These are phyloP conservation scores for Ustilago sp. DNA, from an alignment of 1,284 basidiomycete genomes.

Conservation along the genomic window DNA sequence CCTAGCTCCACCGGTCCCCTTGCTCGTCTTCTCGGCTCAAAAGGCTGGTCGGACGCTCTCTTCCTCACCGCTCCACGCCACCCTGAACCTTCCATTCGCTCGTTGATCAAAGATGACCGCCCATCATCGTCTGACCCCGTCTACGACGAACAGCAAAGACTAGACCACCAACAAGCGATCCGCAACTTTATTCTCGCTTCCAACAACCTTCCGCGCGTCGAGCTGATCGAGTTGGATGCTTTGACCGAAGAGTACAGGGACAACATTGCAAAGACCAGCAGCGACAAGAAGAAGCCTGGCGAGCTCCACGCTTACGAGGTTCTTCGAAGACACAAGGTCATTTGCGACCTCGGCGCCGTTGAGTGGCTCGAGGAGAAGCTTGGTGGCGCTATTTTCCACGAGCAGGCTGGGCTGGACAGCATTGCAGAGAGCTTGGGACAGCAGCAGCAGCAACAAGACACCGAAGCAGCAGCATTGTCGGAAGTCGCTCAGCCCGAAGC, in stretches of 20 bases:
- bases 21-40: conserved; percentile 53
- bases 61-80: conserved; percentile 66
- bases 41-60: conserved; percentile 62
- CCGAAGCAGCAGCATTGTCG: not conserved
- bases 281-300: conserved; percentile 66
- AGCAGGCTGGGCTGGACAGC: conserved; percentile 31
- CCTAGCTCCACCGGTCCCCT: conserved; percentile 61
- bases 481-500: conserved; percentile 5
- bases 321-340: conserved; percentile 57
- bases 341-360: conserved; percentile 68
- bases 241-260: conserved; percentile 54
- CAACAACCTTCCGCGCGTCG: conserved; percentile 60
- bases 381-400: conserved; percentile 64
- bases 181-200: conserved; percentile 61
- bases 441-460: conserved; percentile 16
- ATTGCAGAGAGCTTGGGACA: conserved; percentile 14
- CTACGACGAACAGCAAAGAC: conserved; percentile 57
- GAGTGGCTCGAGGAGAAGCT: conserved; percentile 69
- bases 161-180: conserved; percentile 50
- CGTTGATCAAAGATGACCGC: conserved; percentile 37
- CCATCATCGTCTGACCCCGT: conserved; percentile 60
- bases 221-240: conserved; percentile 62
- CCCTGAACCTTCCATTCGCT: conserved; percentile 42
- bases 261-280: conserved; percentile 49
- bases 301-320: conserved; percentile 69